These are phyloP conservation scores for Geosmithia morbida DNA, from an alignment of 2,329 filamentous ascomycete species.

Conservation along the genomic window DNA sequence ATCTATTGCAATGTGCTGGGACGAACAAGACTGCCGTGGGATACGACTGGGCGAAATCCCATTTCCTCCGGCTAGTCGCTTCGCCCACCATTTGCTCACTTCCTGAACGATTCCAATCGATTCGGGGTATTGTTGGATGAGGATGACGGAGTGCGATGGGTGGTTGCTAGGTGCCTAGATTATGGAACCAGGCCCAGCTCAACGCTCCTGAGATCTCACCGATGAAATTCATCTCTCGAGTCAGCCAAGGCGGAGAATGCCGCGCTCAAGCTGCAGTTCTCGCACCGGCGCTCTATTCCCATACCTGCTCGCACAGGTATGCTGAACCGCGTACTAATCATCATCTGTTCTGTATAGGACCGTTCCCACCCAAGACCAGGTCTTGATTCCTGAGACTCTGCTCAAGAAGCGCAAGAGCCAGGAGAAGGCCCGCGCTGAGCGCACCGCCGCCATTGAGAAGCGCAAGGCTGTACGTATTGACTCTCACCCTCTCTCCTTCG, in stretches of 20 bases:
- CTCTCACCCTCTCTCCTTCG: slow-evolving; percentile 7
- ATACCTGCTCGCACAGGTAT: slow-evolving; percentile 35
- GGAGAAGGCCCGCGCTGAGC: slow-evolving; percentile 95
- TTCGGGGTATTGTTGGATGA: slow-evolving; percentile 69
- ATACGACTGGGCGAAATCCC: not conserved
- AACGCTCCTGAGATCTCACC: slow-evolving; percentile 47
- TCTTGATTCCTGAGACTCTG: slow-evolving; percentile 97
- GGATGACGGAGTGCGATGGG: slow-evolving; percentile 11
- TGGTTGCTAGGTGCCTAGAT: not conserved
- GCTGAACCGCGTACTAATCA: slow-evolving; percentile 72
- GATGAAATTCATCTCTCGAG: slow-evolving; percentile 71
- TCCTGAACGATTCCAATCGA: slow-evolving; percentile 19
- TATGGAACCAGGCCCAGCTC: not conserved
- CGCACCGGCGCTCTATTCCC: slow-evolving; percentile 63
- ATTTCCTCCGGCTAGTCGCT: not conserved
- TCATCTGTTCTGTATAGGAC: slow-evolving; percentile 43
- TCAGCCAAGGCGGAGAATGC: slow-evolving; percentile 83
- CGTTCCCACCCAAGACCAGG: slow-evolving; percentile 87
- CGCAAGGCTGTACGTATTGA: slow-evolving; percentile 75
- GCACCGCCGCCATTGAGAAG: slow-evolving; percentile 64
- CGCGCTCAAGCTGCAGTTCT: slow-evolving; percentile 85
- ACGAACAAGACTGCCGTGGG: slow-evolving; percentile 7
- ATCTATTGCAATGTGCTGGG: slow-evolving; percentile 41
- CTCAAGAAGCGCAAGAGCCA: slow-evolving; percentile 99
- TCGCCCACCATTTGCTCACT: slow-evolving; percentile 16